Base-by-base conservation (phyloP, 164 flowering plant genomes). In the Litsea cubeba region DNA sequence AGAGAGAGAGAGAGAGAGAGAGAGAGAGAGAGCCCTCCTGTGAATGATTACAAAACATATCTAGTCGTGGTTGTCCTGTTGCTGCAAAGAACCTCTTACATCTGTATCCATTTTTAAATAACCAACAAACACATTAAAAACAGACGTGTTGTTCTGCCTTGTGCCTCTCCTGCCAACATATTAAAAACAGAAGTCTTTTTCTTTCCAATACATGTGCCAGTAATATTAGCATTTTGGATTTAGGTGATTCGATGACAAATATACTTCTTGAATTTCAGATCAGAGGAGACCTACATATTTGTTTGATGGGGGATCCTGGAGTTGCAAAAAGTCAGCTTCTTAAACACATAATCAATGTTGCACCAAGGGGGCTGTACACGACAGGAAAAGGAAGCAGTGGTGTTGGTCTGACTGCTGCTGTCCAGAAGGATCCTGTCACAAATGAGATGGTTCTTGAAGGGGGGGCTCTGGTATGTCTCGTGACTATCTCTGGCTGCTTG, bases 281-380 rank as follows among this genome's bases (percentile, higher is more conserved):
- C 51, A 86, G 99, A 84, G 99, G 99, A 67, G 99, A 96, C 80
- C 22, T 96, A 72, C 99, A 95, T 78, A 83, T 96, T 63, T 96
- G 99, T 82, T 80, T 96, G 84, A 96, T 96, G 99, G 99, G 98
- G 76, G 98, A 96, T 86, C 99, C 99, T 79, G 99, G 99, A 4
- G 97, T 96, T 81, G 99, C 99, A 76, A 96, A 94, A 82, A 96
- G 99, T 87, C 99, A 96, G 84, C 97, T 96, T 81, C 90, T 96
- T 65, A 96, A 96, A 84, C 97, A 96, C 83, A 96, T 96, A 57
- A 88, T 96, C 14, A 94, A 91, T 80, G 97, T 96, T 32, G 98
- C 99, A 75, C 99, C 99, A 58, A 91, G 99, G 82, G 99, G 98
- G 72, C 90, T 96, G 23, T 96, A 96, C 76, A 96, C 99, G 14